Evolutionary conservation across 345 rosid genomes (phyloP).

Genomic region (Microcos paniculata): DNA sequence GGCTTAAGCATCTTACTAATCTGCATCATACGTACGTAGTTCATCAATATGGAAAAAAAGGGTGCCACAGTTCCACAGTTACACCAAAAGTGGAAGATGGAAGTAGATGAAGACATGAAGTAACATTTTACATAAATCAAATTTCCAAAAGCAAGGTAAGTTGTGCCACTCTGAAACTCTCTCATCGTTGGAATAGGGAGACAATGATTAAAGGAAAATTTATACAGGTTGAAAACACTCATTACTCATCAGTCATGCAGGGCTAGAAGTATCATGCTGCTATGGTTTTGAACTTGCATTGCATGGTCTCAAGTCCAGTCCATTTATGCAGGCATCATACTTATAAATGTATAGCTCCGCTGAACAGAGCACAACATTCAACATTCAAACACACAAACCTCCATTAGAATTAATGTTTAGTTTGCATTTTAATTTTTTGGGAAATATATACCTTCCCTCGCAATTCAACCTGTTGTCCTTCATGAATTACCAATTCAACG

Average conservation of each 20-base stretch:
- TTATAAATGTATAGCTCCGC: neutral
- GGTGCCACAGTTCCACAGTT: neutral
- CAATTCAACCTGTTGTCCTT: neutral
- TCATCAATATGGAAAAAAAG: neutral
- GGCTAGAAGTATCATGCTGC: neutral
- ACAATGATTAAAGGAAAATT: neutral
- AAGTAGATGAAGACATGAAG: neutral
- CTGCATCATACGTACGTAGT: slow-evolving; percentile 31
- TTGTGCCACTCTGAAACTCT: neutral
- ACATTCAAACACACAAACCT: neutral
- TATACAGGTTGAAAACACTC: neutral
- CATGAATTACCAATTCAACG: neutral
- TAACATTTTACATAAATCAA: neutral
- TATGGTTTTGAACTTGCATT: neutral
- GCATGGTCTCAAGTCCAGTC: neutral
- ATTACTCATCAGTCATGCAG: neutral
- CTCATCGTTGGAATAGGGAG: neutral
- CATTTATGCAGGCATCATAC: neutral
- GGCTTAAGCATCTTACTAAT: slow-evolving; percentile 82
- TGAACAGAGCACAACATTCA: neutral
- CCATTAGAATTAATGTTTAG: neutral
- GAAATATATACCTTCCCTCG: neutral
- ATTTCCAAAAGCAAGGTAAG: neutral
- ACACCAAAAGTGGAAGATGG: neutral
- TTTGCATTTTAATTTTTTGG: neutral